Percentiles rank a stretch among this genome's conserved stretches.
Conservation (phyloP, 2,329 filamentous ascomycete species). For the Sporothrix schenckii region DNA sequence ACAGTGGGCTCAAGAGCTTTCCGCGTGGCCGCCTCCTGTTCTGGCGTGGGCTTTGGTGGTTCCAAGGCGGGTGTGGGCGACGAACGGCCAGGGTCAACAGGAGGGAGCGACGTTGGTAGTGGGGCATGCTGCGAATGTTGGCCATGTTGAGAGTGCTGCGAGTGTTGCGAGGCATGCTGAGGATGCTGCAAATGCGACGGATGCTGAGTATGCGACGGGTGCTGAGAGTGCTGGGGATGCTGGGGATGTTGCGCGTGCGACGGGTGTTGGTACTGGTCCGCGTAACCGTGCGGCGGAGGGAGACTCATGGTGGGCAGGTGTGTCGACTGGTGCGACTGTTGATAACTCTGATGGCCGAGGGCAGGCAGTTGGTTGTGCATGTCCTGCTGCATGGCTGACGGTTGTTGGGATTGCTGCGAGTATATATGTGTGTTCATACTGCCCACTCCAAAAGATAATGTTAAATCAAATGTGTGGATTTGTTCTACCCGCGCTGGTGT, state of each 20-base stretch:
- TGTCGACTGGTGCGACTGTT: constrained; percentile 27
- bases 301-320: constrained; percentile 35
- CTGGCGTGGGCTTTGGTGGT: constrained; percentile 31
- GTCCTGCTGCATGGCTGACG: constrained; percentile 33
- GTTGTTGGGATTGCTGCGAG: constrained; percentile 33
- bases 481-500: neutral
- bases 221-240: constrained; percentile 17
- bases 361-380: constrained; percentile 35
- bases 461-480: neutral
- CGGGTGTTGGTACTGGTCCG: constrained; percentile 33
- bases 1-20: constrained; percentile 36
- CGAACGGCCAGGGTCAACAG: constrained; percentile 25
- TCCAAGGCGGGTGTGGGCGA: constrained; percentile 31
- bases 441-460: neutral
- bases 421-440: constrained; percentile 35
- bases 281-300: constrained; percentile 33
- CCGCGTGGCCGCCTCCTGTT: constrained; percentile 35
- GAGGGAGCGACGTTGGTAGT: constrained; percentile 4
- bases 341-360: constrained; percentile 31
- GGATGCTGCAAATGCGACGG: constrained; percentile 3
- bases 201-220: constrained; percentile 8
- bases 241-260: constrained; percentile 22
- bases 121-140: constrained; percentile 24
- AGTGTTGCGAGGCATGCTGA: constrained; percentile 3
- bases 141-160: constrained; percentile 14